Evolutionary conservation across 208 protist species (phyloP).

Genomic region (Leishmania mexicana): DNA sequence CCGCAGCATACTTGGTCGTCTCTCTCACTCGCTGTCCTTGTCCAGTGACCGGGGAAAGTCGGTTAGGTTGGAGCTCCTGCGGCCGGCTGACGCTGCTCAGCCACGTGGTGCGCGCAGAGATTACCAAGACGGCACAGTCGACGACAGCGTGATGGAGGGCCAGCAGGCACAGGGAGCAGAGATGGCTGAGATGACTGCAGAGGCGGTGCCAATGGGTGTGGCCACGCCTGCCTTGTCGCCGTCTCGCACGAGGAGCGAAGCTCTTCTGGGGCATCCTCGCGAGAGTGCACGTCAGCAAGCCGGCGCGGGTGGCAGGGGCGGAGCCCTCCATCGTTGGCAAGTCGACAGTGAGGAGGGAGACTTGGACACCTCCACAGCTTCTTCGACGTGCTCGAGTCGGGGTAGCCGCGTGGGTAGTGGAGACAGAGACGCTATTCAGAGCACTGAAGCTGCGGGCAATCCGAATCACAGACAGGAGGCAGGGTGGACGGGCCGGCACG

Average conservation of each 20-base stretch:
- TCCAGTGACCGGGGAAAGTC: constrained; percentile 15
- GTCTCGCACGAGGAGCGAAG: neutral
- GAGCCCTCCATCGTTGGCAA: neutral
- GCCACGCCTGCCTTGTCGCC: neutral
- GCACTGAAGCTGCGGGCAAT: neutral
- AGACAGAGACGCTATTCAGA: neutral
- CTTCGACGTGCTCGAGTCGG: neutral
- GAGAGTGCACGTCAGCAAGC: too few relatives aligned
- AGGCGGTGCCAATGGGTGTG: neutral
- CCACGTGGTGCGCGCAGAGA: neutral
- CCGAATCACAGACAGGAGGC: neutral
- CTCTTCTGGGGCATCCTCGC: neutral
- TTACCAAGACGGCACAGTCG: neutral
- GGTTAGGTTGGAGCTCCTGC: constrained; percentile 4
- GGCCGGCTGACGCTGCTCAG: neutral
- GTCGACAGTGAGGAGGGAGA: neutral
- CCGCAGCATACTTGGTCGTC: neutral
- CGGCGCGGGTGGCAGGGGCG: neutral
- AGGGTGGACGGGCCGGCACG: too few relatives aligned
- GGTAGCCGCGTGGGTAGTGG: neutral
- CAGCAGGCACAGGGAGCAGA: neutral
- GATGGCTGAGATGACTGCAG: neutral
- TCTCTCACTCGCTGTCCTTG: constrained; percentile 19
- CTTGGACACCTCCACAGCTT: too few relatives aligned
- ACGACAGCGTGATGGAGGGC: neutral